Base-by-base conservation (phyloP, 2,329 filamentous ascomycete species). In the Sporothrix dimorphospora region DNA sequence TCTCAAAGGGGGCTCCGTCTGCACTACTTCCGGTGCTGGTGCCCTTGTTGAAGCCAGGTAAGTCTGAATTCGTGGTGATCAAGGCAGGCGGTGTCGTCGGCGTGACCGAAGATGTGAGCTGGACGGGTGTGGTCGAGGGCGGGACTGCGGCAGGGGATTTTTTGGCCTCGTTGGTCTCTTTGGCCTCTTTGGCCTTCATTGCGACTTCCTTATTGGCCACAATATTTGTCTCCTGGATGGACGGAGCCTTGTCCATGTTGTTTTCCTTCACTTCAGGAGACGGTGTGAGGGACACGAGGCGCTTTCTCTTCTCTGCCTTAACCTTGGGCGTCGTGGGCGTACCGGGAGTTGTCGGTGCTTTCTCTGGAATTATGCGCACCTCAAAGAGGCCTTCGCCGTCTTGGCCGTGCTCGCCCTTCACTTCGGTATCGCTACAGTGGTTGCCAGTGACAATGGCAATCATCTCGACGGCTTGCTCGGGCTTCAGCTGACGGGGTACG, bases 401-500 rank as follows among this genome's bases (percentile, higher is more conserved):
- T 19, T 68, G 30, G 30, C 3, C 30, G 30, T 34, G 30, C 30
- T 34, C 30, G 30, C 30, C 30, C 3, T 34, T 34, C 30, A 3
- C n/a, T 12, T 27, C 38, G 14, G 16, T 7, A 4, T 61, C 4
- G 4, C 53, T 5, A 27, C 24, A 3, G 9, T 24, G 21, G 57
- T 74, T 72, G 51, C 81, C 77, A 24, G 77, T 72, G 68, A 80
- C 81, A 1, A 85, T 73, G 74, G 82, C 83, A 19, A 72, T 76
- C 77, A 86, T 80, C 8, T 80, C 80, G 5, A 73, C 74, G 1
- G 81, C 81, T 71, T 86, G 79, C 47, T 81, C 79, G 6, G 79
- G 73, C 3, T 74, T 75, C 14, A 87, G 78, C 69, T 80, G 75
- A 6, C 84, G 83, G 3, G 85, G 84, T 3, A 85, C 79, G 30